Base-by-base conservation (phyloP, 192 early-diverging fungal species). In the Backusella circina region DNA sequence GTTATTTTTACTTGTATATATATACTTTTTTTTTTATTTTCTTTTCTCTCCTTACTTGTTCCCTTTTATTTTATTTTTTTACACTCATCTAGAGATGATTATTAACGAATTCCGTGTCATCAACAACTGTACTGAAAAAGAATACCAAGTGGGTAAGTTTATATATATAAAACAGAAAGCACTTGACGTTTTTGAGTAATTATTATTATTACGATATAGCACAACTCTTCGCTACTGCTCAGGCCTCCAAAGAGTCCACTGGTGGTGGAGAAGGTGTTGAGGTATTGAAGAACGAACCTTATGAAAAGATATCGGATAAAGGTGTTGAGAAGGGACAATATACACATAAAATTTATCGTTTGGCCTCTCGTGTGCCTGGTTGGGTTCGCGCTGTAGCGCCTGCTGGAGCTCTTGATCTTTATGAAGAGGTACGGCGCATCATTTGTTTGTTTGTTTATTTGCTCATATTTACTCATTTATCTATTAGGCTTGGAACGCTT, bases 221-320 rank as follows among this genome's bases (percentile, higher is more conserved):
- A 33, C 93, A 94, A 79, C 82, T 94, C 21, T 94, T 89, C 74
- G 87, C 88, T 38, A 90, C 91, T 37, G 91, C 91, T 61, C 83
- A 91, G 84, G 90, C 90, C 83, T 93, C 91, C 16, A 88, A 91
- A 73, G 89, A 87, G 61, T 90, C 93, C 78, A 94, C 91, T 21
- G 91, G 93, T 38, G 90, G 88, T 28, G 93, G 93, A 65, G 93
- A 94, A 73, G 93, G 93, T 57, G 93, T 94, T 37, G 91, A 94
- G 82, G 89, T 94, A 41, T 44, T 90, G 10, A 85, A 86, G 75
- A 94, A 94, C 71, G 91, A 93, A 75, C 93, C 91, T 21, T 94
- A 94, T 78, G 88, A 91, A 69, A 86, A 93, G 74, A 2, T 61
- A 28, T 26, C 21, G 54, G 54, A 61, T 61, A 87, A 89, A 72